phyloP scores from a whole-genome alignment of 2,329 filamentous ascomycete genomes.

The Ciborinia camelliae region DNA sequence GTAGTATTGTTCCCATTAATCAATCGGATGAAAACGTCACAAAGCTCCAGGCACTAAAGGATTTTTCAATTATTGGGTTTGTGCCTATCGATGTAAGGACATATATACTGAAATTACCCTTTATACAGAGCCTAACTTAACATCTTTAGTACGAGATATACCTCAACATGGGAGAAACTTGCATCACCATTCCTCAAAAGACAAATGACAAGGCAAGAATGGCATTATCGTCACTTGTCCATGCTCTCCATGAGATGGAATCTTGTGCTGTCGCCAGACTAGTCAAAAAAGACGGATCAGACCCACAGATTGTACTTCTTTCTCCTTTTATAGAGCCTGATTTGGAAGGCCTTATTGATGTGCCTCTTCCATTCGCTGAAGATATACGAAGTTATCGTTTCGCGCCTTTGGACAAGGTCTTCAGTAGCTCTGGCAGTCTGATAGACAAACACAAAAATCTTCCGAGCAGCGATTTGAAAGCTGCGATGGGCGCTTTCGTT shows the following conservation, averaged over 20 bases:
- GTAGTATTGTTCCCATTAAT: conserved; percentile 85
- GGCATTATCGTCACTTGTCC: conserved; percentile 84
- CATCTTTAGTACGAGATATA: conserved; percentile 69
- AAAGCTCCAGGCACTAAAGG: conserved; percentile 73
- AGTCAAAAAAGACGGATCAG: conserved; percentile 77
- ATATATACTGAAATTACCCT: not conserved
- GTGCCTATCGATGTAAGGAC: conserved; percentile 50
- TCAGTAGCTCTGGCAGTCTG: conserved; percentile 80
- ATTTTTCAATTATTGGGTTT: conserved; percentile 84
- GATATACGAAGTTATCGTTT: conserved; percentile 90
- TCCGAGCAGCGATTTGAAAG: conserved; percentile 67
- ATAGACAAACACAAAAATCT: conserved; percentile 81
- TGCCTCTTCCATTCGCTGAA: conserved; percentile 89
- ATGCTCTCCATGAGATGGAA: conserved; percentile 79
- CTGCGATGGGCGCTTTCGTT: conserved; percentile 87
- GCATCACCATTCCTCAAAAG: conserved; percentile 72
- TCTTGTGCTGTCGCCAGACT: conserved; percentile 83
- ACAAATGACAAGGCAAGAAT: conserved; percentile 78
- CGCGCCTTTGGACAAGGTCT: conserved; percentile 79
- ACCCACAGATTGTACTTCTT: conserved; percentile 73
- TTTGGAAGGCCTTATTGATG: conserved; percentile 82
- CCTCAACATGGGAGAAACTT: conserved; percentile 77
- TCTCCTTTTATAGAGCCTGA: conserved; percentile 75
- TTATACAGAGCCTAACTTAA: not conserved
- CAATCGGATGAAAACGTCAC: conserved; percentile 84